A percentile compares a stretch with the other conserved stretches of the same genome.
phyloP scores from a whole-genome alignment of 345 rosid species.

The Erucastrum elatum region DNA sequence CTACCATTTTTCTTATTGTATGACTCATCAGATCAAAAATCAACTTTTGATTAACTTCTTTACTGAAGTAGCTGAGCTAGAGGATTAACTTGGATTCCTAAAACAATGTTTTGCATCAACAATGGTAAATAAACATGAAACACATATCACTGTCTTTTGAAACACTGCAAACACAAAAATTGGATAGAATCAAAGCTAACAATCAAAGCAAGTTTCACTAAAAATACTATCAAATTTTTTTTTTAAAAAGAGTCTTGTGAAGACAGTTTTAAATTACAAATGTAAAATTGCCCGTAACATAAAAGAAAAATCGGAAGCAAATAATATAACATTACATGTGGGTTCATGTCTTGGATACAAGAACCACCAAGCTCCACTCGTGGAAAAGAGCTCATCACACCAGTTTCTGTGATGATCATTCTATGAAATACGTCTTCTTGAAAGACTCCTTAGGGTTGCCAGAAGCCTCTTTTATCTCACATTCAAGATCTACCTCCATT shows the following conservation, averaged over 20 bases:
- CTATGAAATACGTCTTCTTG: constrained; percentile 62
- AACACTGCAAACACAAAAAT: neutral
- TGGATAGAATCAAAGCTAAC: neutral
- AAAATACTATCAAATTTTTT: neutral
- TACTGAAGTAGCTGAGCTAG: neutral
- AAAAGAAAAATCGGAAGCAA: neutral
- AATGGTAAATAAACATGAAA: neutral
- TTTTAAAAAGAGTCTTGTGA: neutral
- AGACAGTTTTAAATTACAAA: neutral
- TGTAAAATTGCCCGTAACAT: constrained; percentile 15
- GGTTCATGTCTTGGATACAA: constrained; percentile 19
- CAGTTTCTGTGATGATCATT: constrained; percentile 50
- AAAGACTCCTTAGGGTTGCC: constrained; percentile 54
- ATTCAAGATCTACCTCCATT: constrained; percentile 78
- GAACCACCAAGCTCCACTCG: neutral
- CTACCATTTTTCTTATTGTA: neutral
- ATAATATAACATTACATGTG: constrained; percentile 20
- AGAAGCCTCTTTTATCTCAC: constrained; percentile 58
- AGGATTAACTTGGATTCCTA: neutral
- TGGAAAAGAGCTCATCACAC: neutral
- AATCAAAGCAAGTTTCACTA: neutral
- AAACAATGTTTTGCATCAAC: neutral
- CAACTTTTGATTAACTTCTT: constrained; percentile 10
- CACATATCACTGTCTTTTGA: neutral
- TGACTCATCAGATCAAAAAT: neutral